phyloP scores from a whole-genome alignment of 2,329 filamentous ascomycete species.

The Fusarium torreyae region DNA sequence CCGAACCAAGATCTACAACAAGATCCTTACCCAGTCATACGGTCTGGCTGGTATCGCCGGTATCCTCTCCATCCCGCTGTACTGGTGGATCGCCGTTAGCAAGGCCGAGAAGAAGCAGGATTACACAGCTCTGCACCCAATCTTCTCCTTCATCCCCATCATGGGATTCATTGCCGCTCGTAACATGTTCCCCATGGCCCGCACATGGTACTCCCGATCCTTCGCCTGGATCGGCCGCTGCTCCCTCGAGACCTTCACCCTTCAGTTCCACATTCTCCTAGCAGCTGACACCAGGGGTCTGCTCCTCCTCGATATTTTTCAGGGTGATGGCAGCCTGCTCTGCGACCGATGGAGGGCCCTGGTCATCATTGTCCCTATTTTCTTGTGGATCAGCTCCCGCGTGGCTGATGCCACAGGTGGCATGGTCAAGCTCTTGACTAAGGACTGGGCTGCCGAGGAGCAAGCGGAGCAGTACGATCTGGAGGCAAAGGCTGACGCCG shows the following conservation, averaged over 20 bases:
- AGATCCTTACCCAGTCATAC: constrained; percentile 41
- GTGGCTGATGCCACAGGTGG: constrained; percentile 42
- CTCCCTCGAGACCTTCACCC: constrained; percentile 71
- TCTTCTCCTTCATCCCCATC: constrained; percentile 68
- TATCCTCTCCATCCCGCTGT: constrained; percentile 48
- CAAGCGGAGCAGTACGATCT: constrained; percentile 30
- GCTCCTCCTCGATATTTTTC: constrained; percentile 41
- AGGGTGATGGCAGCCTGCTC: constrained; percentile 40
- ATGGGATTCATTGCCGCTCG: constrained; percentile 67
- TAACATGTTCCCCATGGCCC: constrained; percentile 55
- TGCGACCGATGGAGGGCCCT: constrained; percentile 46
- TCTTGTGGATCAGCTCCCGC: constrained; percentile 48
- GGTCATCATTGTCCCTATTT: constrained; percentile 48
- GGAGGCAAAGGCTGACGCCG: constrained; percentile 39
- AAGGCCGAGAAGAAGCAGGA: constrained; percentile 41
- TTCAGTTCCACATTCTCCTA: constrained; percentile 75
- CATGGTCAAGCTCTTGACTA: constrained; percentile 40
- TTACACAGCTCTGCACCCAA: constrained; percentile 68
- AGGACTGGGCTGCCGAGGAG: constrained; percentile 24
- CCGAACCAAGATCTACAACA: constrained; percentile 34
- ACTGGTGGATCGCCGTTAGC: constrained; percentile 52
- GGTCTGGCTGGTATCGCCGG: constrained; percentile 34
- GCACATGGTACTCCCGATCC: constrained; percentile 55
- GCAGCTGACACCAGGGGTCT: constrained; percentile 70
- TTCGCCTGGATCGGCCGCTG: constrained; percentile 68